Percentiles rank a stretch among this genome's conserved stretches.
These are phyloP conservation scores for Colletotrichum sp. DNA, from an alignment of 2,329 filamentous ascomycete genomes.

Conservation along the genomic window DNA sequence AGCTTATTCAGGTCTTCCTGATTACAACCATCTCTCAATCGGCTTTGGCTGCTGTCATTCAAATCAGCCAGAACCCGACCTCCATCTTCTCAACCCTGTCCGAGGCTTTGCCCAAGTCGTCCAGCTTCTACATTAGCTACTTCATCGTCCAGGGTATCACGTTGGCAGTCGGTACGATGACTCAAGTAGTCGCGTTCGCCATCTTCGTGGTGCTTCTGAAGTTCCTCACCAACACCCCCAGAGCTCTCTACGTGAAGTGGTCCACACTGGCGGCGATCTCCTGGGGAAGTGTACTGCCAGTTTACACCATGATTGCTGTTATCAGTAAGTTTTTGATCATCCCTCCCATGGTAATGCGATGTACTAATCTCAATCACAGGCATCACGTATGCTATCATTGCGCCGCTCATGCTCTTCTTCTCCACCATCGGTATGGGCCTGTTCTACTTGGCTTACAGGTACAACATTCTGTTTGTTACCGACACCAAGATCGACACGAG, in stretches of 20 bases:
- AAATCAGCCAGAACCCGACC: slow-evolving; percentile 68
- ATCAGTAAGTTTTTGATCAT: slow-evolving; percentile 56
- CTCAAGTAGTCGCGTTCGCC: slow-evolving; percentile 71
- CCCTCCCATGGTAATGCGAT: fast-evolving
- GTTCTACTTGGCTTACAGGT: slow-evolving; percentile 85
- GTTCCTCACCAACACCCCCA: slow-evolving; percentile 76
- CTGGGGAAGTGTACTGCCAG: slow-evolving; percentile 79
- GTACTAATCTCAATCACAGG: slow-evolving; percentile 34
- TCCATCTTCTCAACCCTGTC: slow-evolving; percentile 71
- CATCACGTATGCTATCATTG: slow-evolving; percentile 84
- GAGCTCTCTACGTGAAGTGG: slow-evolving; percentile 80
- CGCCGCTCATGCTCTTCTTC: slow-evolving; percentile 82
- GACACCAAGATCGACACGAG: slow-evolving; percentile 84
- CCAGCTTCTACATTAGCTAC: slow-evolving; percentile 86
- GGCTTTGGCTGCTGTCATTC: slow-evolving; percentile 70
- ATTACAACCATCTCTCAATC: slow-evolving; percentile 84
- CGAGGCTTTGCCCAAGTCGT: slow-evolving; percentile 77
- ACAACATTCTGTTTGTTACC: slow-evolving; percentile 84
- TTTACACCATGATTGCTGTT: slow-evolving; percentile 76
- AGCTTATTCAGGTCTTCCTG: slow-evolving; percentile 90
- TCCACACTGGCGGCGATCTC: slow-evolving; percentile 70
- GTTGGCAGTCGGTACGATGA: slow-evolving; percentile 73
- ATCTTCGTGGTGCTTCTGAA: slow-evolving; percentile 73
- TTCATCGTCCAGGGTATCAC: slow-evolving; percentile 86
- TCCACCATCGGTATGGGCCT: slow-evolving; percentile 77